Conservation (phyloP, 164 flowering plant species). For the Tetracentron sinense region DNA sequence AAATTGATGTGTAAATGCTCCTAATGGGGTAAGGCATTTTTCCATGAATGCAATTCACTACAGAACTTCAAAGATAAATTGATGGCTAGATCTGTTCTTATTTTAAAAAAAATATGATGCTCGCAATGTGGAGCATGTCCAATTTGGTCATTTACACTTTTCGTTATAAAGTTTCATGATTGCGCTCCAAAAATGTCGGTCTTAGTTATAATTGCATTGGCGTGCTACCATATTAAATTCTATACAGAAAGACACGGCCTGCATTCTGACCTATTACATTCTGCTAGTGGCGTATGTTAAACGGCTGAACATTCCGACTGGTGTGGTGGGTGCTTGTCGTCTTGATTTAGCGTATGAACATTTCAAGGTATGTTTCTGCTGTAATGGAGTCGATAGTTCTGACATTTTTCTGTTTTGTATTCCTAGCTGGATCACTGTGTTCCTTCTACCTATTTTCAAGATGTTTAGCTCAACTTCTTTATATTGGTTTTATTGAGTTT, state of each 20-base stretch:
- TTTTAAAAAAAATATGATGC: not conserved
- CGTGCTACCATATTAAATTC: no score
- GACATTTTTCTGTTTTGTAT: not conserved
- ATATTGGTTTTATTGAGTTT: not conserved
- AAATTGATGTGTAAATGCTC: not conserved
- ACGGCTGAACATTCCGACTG: conserved; percentile 83
- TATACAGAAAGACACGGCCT: not conserved
- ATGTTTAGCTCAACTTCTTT: not conserved
- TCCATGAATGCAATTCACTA: not conserved
- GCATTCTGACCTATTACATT: conserved; percentile 12
- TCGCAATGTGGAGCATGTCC: not conserved
- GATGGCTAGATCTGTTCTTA: not conserved
- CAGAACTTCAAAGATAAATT: not conserved
- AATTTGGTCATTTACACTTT: not conserved
- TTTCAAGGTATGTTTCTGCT: conserved; percentile 68
- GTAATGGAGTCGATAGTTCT: not conserved
- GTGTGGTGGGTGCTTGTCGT: conserved; percentile 93
- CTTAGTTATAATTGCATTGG: no score
- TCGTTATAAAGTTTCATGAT: not conserved
- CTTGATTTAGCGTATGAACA: conserved; percentile 95
- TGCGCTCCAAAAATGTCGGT: not conserved
- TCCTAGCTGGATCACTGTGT: not conserved
- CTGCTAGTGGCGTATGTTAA: conserved; percentile 79
- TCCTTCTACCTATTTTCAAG: not conserved
- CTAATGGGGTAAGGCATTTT: not conserved